These are phyloP conservation scores for Naumovozyma dairenensis DNA, from an alignment of 805 yeast species.

Conservation along the genomic window DNA sequence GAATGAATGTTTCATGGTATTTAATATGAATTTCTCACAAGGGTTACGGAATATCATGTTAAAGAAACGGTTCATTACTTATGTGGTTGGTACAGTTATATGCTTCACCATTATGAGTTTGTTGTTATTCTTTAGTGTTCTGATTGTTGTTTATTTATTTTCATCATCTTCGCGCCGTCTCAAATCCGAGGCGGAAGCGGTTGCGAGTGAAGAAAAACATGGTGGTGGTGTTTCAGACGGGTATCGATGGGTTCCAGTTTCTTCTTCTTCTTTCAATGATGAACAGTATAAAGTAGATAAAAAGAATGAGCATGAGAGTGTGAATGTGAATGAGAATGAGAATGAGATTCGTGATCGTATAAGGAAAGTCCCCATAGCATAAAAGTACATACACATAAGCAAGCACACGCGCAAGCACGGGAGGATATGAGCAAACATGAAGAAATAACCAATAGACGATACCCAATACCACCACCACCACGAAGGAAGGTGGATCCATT, in stretches of 20 bases:
- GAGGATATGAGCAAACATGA: not conserved
- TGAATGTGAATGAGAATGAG: no score
- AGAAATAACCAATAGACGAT: not conserved
- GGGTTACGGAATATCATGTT: conserved; percentile 26
- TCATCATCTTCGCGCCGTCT: no score
- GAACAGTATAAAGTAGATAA: no score
- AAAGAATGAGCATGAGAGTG: no score
- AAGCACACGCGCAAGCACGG: not conserved
- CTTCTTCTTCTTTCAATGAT: no score
- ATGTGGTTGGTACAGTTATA: conserved; percentile 15
- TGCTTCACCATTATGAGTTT: conserved; percentile 12
- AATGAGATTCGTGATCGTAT: no score
- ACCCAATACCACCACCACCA: not conserved
- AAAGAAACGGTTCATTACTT: conserved; percentile 16
- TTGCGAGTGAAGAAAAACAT: no score
- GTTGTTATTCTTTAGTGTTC: conserved; percentile 13
- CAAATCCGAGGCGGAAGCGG: no score
- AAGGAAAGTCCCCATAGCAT: no score
- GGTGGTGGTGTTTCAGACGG: no score
- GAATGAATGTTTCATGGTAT: conserved; percentile 11
- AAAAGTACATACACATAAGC: not conserved
- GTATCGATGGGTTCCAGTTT: no score
- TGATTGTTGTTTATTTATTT: no score
- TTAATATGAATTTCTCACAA: conserved; percentile 21
- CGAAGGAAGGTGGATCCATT: conserved; percentile 40